Conservation (phyloP, 441 rosid genomes). For the Mallotus repandus region DNA sequence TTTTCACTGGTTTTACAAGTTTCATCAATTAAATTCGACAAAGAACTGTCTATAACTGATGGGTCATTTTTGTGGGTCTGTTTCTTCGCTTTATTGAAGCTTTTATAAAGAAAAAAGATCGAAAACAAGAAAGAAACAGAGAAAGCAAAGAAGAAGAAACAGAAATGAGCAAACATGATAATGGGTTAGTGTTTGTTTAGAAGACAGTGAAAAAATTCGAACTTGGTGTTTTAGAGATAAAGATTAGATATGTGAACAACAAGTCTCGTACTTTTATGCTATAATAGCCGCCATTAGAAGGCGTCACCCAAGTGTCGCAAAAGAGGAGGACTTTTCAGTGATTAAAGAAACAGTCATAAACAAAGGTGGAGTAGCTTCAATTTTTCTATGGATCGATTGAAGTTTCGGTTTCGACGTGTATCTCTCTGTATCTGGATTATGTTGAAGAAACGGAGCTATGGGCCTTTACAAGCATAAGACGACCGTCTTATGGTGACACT, state of each 20-base stretch:
- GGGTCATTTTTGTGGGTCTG: slow-evolving; percentile 21
- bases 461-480: too few species aligned
- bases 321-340: not conserved
- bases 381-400: too few species aligned
- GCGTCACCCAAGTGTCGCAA: slow-evolving; percentile 32
- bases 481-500: too few species aligned
- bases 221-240: not conserved
- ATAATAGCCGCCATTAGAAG: slow-evolving; percentile 52
- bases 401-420: too few species aligned
- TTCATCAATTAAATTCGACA: slow-evolving; percentile 29
- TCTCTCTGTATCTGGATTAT: too few species aligned
- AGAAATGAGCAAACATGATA: slow-evolving; percentile 37
- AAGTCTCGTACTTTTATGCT: not conserved
- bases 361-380: too few species aligned
- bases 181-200: slow-evolving; percentile 29
- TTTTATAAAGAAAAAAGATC: slow-evolving; percentile 33
- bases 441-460: too few species aligned
- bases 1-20: slow-evolving; percentile 26
- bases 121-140: slow-evolving; percentile 24
- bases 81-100: slow-evolving; percentile 26
- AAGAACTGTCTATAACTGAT: slow-evolving; percentile 23
- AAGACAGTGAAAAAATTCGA: slow-evolving; percentile 5
- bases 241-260: slow-evolving; percentile 16
- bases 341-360: too few species aligned
- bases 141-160: slow-evolving; percentile 37